Evolutionary conservation across 768 basidiomycete genomes (phyloP).

Genomic region (Pseudohyphozyma bogoriensis): DNA sequence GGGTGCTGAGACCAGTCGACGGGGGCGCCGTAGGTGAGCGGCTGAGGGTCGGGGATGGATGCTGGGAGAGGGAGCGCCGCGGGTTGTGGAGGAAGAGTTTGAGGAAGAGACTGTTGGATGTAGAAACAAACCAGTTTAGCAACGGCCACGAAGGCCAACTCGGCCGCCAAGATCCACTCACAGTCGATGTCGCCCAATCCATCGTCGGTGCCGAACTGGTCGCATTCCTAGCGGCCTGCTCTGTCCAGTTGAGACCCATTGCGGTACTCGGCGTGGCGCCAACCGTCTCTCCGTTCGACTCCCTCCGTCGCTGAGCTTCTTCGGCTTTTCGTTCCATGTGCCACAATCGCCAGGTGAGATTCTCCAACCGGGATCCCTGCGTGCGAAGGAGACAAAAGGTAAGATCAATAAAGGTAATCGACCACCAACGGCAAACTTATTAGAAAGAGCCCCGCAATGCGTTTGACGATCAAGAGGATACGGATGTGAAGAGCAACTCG

Average conservation of each 20-base stretch:
- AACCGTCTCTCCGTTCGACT: no score
- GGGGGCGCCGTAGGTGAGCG: no score
- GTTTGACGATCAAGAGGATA: no score
- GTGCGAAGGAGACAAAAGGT: background rate
- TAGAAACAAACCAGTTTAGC: no score
- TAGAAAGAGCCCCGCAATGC: no score
- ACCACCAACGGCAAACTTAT: background rate
- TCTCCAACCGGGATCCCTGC: slow-evolving; percentile 23
- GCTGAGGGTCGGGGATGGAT: no score
- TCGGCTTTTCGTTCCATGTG: slow-evolving; percentile 15
- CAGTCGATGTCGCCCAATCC: background rate
- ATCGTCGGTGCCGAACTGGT: background rate
- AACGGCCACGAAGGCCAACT: no score
- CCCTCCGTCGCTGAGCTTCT: background rate
- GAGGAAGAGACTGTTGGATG: no score
- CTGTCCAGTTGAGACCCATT: background rate
- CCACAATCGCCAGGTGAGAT: slow-evolving; percentile 25
- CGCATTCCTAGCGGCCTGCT: background rate
- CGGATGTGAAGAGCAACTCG: no score
- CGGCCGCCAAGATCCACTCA: background rate
- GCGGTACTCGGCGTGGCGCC: background rate
- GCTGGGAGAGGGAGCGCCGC: no score
- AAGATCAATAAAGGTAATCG: background rate
- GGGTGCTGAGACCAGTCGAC: no score
- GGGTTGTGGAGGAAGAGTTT: no score